Conservation (phyloP, 2,329 filamentous ascomycete genomes). For the Beauveria sp. region DNA sequence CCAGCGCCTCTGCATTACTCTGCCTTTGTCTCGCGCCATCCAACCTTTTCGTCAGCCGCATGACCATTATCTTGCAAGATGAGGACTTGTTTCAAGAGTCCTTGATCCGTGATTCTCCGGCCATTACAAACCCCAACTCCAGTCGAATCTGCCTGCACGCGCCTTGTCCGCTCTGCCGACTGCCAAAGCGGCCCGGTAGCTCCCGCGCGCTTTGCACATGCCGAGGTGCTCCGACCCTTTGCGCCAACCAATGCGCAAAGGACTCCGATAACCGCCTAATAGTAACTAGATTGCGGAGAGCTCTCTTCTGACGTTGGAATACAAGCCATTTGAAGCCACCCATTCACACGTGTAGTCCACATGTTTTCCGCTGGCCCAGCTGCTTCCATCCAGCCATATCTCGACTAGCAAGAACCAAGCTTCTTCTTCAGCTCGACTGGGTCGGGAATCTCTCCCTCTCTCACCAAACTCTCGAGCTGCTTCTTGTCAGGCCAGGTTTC, state of each 20-base stretch:
- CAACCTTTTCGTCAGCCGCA: neutral
- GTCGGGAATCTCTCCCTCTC: neutral
- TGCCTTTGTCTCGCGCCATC: neutral
- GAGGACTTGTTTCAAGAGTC: neutral
- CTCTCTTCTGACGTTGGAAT: too few species aligned
- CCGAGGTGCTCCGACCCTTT: constrained; percentile 1
- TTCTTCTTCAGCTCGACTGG: neutral
- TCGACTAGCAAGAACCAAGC: neutral
- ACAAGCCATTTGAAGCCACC: neutral
- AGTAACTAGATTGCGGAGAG: too few species aligned
- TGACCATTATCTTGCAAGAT: neutral
- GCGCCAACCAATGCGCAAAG: neutral
- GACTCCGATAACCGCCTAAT: neutral
- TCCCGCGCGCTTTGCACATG: constrained; percentile 4
- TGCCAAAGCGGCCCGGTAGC: neutral
- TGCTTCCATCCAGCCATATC: neutral
- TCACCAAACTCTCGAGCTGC: neutral
- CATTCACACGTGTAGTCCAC: neutral
- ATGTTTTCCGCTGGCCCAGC: neutral
- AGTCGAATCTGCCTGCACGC: neutral
- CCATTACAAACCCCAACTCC: neutral
- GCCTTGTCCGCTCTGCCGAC: too few species aligned
- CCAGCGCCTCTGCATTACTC: neutral
- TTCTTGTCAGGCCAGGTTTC: neutral
- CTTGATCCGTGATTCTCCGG: constrained; percentile 1